These are phyloP conservation scores for Apocynum venetum DNA, from an alignment of 257 asterid genomes.

Conservation along the genomic window DNA sequence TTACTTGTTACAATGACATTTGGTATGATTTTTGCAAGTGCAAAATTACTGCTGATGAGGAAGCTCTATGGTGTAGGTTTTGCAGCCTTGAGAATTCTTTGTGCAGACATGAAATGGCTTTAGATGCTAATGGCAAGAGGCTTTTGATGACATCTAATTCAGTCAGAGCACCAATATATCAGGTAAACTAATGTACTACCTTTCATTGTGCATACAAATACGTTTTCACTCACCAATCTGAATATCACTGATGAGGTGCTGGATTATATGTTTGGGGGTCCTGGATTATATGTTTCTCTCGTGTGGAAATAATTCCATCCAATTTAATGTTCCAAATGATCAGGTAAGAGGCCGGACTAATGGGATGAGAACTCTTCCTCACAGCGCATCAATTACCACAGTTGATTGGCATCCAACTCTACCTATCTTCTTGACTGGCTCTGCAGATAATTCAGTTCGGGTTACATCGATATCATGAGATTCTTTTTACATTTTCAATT, in stretches of 20 bases:
- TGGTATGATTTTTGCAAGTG: neutral
- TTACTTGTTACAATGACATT: neutral
- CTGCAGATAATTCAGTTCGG: slow-evolving; percentile 84
- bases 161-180: slow-evolving; percentile 71
- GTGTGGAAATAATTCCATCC: neutral
- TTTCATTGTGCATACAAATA: neutral
- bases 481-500: neutral
- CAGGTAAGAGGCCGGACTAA: slow-evolving; percentile 57
- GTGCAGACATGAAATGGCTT: slow-evolving; percentile 68
- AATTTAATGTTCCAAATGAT: slow-evolving; percentile 5
- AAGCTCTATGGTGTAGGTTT: slow-evolving; percentile 40
- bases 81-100: slow-evolving; percentile 45
- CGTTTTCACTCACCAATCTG: neutral
- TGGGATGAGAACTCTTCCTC: slow-evolving; percentile 72
- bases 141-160: slow-evolving; percentile 79
- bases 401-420: slow-evolving; percentile 94
- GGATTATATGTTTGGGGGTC: neutral
- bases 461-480: slow-evolving; percentile 58
- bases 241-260: neutral
- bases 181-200: slow-evolving; percentile 38
- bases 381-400: slow-evolving; percentile 66
- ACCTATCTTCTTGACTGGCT: slow-evolving; percentile 86
- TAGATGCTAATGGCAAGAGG: slow-evolving; percentile 72
- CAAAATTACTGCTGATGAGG: neutral
- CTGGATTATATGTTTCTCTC: neutral